phyloP scores from a whole-genome alignment of 192 early-diverging fungal species.

The Coemansia sp. region DNA sequence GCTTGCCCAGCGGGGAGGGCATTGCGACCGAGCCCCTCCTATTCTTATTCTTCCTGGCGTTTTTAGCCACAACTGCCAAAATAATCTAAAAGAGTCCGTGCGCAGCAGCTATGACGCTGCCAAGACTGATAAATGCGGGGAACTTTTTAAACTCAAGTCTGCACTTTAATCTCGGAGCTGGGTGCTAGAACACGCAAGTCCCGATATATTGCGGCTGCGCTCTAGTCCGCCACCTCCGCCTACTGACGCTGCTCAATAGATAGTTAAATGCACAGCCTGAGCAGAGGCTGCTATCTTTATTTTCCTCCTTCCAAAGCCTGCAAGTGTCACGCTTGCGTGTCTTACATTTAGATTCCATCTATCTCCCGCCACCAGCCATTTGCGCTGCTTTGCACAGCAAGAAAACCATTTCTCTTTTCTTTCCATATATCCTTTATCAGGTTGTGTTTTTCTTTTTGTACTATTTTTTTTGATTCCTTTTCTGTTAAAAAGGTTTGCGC shows the following conservation, averaged over 20 bases:
- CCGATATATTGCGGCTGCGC: not conserved
- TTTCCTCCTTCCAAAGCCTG: no score
- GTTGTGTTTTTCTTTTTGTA: not conserved
- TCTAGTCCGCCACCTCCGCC: not conserved
- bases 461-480: constrained; percentile 8
- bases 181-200: constrained; percentile 1
- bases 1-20: no score
- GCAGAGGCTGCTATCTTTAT: no score
- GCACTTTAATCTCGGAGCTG: constrained; percentile 1
- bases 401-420: not conserved
- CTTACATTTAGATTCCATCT: not conserved
- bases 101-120: not conserved
- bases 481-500: constrained; percentile 2
- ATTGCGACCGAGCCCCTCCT: no score
- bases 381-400: no score
- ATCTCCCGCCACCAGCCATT: not conserved
- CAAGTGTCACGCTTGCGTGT: constrained; percentile 6
- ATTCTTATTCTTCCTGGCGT: no score
- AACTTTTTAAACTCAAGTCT: not conserved
- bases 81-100: not conserved
- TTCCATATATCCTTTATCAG: not conserved
- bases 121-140: not conserved
- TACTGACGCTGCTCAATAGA: no score
- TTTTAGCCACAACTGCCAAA: not conserved
- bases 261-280: no score